These are phyloP conservation scores for Cryptosporidium andersoni DNA, from an alignment of 169 alveolate genomes.

Conservation along the genomic window DNA sequence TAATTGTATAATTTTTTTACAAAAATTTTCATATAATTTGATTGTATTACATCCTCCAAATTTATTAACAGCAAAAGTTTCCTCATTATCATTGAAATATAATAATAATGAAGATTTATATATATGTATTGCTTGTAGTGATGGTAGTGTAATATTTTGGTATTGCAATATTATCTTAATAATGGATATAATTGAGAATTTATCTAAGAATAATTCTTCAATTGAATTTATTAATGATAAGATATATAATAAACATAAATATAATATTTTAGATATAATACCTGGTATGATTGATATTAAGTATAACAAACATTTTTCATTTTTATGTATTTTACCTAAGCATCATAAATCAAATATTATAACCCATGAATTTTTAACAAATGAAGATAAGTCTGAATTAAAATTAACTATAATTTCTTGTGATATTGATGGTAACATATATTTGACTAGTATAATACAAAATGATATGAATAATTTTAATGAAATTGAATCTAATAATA, in stretches of 20 bases:
- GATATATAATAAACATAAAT: neutral
- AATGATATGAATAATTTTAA: neutral
- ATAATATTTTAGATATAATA: neutral
- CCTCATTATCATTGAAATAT: conserved; percentile 29
- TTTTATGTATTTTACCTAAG: conserved; percentile 1
- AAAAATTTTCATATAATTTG: conserved; percentile 4
- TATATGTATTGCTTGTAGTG: conserved; percentile 21
- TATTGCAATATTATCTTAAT: neutral
- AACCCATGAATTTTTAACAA: conserved; percentile 47
- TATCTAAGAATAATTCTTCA: neutral
- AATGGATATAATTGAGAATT: neutral
- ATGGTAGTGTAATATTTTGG: conserved; percentile 40
- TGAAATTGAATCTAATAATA: neutral
- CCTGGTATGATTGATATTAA: neutral
- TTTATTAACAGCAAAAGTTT: conserved; percentile 13
- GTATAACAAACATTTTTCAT: neutral
- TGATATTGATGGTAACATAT: conserved; percentile 47
- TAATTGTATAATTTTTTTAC: conserved; percentile 2
- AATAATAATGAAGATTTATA: conserved; percentile 18
- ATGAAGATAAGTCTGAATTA: neutral
- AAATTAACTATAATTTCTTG: conserved; percentile 14
- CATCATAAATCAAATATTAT: conserved; percentile 25
- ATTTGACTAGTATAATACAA: neutral
- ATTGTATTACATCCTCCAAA: conserved; percentile 22
- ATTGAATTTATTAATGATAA: neutral